Conservation (phyloP, 1,284 basidiomycete genomes). For the Cryptococcus jaspeensis region DNA sequence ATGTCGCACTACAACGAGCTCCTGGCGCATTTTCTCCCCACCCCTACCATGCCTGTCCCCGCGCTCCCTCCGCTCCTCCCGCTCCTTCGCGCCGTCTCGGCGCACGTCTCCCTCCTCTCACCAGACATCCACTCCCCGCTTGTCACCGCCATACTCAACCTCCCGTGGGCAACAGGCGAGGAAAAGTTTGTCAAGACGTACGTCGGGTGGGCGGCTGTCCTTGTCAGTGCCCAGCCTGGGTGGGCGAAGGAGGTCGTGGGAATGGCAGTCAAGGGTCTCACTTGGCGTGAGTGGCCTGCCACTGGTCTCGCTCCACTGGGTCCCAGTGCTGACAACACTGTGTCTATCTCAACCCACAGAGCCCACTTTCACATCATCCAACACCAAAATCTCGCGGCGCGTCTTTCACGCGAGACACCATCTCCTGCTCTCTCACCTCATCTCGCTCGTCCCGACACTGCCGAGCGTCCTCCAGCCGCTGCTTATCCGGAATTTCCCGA, state of each 20-base stretch:
- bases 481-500: conserved; percentile 81
- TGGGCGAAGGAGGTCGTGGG: conserved; percentile 81
- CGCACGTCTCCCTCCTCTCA: conserved; percentile 58
- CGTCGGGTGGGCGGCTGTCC: conserved; percentile 82
- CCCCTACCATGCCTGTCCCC: conserved; percentile 30
- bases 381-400: conserved; percentile 64
- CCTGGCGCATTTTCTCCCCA: conserved; percentile 55
- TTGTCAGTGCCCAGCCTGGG: conserved; percentile 89
- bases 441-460: conserved; percentile 85
- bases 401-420: conserved; percentile 86
- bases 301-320: neutral
- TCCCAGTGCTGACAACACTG: neutral
- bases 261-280: conserved; percentile 79
- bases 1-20: conserved; percentile 57
- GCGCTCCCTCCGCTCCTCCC: conserved; percentile 53
- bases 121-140: conserved; percentile 67
- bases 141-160: conserved; percentile 79
- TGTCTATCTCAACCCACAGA: conserved; percentile 26
- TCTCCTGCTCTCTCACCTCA: conserved; percentile 74
- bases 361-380: conserved; percentile 12
- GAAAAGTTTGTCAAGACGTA: conserved; percentile 77
- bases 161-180: conserved; percentile 88
- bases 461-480: conserved; percentile 81
- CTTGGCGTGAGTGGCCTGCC: conserved; percentile 67
- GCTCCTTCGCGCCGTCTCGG: conserved; percentile 63